Evolutionary conservation across 2,329 filamentous ascomycete genomes (phyloP).

Genomic region (Exophiala aquamarina): DNA sequence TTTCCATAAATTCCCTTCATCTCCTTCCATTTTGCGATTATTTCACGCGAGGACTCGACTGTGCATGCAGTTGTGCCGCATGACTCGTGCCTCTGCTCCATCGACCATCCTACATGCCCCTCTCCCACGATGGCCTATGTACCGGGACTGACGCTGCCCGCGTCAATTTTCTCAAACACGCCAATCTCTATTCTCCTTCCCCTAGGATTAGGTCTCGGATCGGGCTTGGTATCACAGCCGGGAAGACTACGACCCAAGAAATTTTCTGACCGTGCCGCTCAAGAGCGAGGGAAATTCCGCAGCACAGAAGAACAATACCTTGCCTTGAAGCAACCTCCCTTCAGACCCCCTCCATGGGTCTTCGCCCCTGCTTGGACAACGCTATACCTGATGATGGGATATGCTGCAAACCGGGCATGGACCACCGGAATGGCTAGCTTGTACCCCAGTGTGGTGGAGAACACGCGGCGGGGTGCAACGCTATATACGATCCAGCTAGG

Average conservation of each 20-base stretch:
- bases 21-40: no score
- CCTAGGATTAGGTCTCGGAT: constrained; percentile 68
- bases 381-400: constrained; percentile 75
- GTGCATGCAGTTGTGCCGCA: no score
- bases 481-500: constrained; percentile 84
- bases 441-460: constrained; percentile 53
- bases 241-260: constrained; percentile 40
- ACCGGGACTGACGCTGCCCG: constrained; percentile 73
- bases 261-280: constrained; percentile 20
- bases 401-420: constrained; percentile 78
- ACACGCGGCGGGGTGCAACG: constrained; percentile 68
- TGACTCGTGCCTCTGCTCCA: no score
- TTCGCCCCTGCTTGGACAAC: constrained; percentile 61
- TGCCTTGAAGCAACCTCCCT: constrained; percentile 47
- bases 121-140: constrained; percentile 67
- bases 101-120: no score
- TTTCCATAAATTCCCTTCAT: no score
- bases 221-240: constrained; percentile 64
- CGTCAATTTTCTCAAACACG: constrained; percentile 68
- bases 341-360: constrained; percentile 56
- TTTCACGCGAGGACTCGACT: no score
- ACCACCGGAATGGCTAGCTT: constrained; percentile 61
- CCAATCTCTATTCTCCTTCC: constrained; percentile 75
- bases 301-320: constrained; percentile 39
- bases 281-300: constrained; percentile 25